Conservation (phyloP, 805 yeast species). For the Saccharomycopsis fibuligera region DNA sequence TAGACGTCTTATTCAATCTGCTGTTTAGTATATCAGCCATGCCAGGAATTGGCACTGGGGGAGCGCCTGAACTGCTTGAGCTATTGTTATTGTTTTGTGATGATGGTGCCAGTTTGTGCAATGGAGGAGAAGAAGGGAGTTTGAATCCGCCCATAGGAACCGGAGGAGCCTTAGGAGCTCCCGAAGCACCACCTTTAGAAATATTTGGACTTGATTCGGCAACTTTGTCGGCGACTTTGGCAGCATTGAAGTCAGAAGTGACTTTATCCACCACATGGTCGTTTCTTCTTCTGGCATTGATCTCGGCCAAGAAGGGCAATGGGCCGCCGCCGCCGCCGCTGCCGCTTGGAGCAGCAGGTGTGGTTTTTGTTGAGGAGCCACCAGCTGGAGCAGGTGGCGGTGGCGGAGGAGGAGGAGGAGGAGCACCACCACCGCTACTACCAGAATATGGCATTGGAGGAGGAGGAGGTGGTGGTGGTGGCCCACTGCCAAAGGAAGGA, state of each 20-base stretch:
- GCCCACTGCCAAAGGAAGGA: slow-evolving; percentile 11
- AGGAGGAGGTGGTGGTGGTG: slow-evolving; percentile 22
- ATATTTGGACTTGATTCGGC: slow-evolving; percentile 22
- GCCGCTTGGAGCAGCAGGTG: slow-evolving; percentile 23
- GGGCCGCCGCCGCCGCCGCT: slow-evolving; percentile 31
- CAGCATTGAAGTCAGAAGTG: slow-evolving; percentile 25
- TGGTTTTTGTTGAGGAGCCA: slow-evolving; percentile 22
- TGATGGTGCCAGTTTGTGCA: slow-evolving; percentile 18
- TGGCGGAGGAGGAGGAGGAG: slow-evolving; percentile 24
- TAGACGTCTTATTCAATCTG: slow-evolving; percentile 18
- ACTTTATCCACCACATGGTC: slow-evolving; percentile 40
- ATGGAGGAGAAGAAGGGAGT: slow-evolving; percentile 23
- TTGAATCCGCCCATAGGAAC: slow-evolving; percentile 18
- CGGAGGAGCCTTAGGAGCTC: slow-evolving; percentile 26
- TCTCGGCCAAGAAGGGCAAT: slow-evolving; percentile 53
- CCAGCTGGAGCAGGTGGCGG: slow-evolving; percentile 5
- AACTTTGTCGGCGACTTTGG: slow-evolving; percentile 20
- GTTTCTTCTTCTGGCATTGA: slow-evolving; percentile 50
- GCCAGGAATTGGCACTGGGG: slow-evolving; percentile 14
- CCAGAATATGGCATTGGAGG: too few relatives aligned
- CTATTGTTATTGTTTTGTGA: neutral
- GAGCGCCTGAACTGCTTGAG: slow-evolving; percentile 15
- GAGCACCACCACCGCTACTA: slow-evolving; percentile 23
- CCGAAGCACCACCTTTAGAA: slow-evolving; percentile 26
- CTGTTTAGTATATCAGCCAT: slow-evolving; percentile 15